Evolutionary conservation across 345 rosid genomes (phyloP).

Genomic region (Tarenaya hassleriana): DNA sequence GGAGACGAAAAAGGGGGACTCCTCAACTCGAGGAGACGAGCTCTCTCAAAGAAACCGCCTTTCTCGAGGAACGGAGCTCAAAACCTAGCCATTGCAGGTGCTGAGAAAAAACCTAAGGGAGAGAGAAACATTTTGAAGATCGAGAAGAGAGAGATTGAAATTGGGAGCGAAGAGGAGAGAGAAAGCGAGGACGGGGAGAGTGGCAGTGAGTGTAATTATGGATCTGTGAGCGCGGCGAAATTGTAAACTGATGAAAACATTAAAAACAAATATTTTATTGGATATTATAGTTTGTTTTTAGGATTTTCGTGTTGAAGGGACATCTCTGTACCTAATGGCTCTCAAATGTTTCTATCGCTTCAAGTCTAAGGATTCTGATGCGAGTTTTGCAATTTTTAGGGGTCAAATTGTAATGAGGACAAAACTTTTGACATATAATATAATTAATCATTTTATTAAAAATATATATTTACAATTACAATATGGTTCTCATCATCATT

Average conservation of each 20-base stretch:
- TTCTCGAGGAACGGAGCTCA: constrained; percentile 25
- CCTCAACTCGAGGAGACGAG: constrained; percentile 24
- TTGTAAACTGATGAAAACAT: constrained; percentile 15
- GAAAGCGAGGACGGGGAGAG: constrained; percentile 25
- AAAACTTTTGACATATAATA: too few species aligned
- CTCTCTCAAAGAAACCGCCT: constrained; percentile 28
- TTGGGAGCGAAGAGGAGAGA: constrained; percentile 13
- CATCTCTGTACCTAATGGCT: constrained; percentile 15
- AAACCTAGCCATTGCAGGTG: constrained; percentile 9
- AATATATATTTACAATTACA: too few species aligned
- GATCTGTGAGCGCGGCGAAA: constrained; percentile 11
- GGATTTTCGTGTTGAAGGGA: constrained; percentile 21
- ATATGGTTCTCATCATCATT: too few species aligned
- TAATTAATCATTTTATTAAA: too few species aligned
- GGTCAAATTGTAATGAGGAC: too few species aligned
- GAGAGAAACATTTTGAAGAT: constrained; percentile 6
- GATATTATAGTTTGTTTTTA: not conserved
- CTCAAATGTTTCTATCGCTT: constrained; percentile 26
- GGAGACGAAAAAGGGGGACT: not conserved
- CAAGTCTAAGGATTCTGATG: constrained; percentile 15
- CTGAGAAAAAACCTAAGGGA: constrained; percentile 23
- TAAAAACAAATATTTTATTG: not conserved
- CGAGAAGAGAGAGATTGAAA: constrained; percentile 7
- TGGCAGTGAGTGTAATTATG: constrained; percentile 33
- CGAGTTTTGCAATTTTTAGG: too few species aligned